These are phyloP conservation scores for Russula ochroleuca DNA, from an alignment of 768 basidiomycete species.

Conservation along the genomic window DNA sequence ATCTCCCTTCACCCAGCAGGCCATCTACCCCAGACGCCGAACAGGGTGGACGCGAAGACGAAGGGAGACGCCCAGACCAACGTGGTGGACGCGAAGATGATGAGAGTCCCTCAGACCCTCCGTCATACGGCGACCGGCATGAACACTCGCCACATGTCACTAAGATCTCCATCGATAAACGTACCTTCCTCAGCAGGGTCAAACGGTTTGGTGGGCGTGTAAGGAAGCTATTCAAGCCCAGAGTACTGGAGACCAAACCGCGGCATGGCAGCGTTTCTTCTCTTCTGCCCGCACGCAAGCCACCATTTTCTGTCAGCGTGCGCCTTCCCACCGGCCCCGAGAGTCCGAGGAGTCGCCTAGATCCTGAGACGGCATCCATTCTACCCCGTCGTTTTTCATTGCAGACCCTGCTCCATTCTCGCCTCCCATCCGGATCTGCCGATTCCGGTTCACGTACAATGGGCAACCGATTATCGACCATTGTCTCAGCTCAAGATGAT, in stretches of 20 bases:
- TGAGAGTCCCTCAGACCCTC: not conserved
- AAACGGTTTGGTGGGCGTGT: conserved; percentile 25
- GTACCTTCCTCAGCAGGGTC: conserved; percentile 20
- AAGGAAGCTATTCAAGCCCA: conserved; percentile 22
- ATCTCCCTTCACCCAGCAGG: conserved; percentile 5
- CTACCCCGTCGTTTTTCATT: conserved; percentile 24
- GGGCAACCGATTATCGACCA: conserved; percentile 16
- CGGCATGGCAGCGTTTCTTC: conserved; percentile 13
- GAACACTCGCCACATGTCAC: not conserved
- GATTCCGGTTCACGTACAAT: conserved; percentile 3
- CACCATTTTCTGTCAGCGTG: conserved; percentile 11
- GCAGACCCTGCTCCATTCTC: conserved; percentile 22
- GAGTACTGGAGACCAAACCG: conserved; percentile 10
- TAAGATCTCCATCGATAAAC: conserved; percentile 11
- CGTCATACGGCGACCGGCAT: not conserved
- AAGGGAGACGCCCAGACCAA: not conserved
- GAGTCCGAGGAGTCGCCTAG: conserved; percentile 12
- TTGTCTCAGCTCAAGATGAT: conserved; percentile 9
- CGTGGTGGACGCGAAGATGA: not conserved
- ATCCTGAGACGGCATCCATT: not conserved
- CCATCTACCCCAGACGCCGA: conserved; percentile 5
- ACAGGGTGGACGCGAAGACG: not conserved
- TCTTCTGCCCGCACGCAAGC: conserved; percentile 7
- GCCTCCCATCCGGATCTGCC: conserved; percentile 4
- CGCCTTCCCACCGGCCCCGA: conserved; percentile 12